These are phyloP conservation scores for Solanum aculeatissimum DNA, from an alignment of 305 asterid species.

Conservation along the genomic window DNA sequence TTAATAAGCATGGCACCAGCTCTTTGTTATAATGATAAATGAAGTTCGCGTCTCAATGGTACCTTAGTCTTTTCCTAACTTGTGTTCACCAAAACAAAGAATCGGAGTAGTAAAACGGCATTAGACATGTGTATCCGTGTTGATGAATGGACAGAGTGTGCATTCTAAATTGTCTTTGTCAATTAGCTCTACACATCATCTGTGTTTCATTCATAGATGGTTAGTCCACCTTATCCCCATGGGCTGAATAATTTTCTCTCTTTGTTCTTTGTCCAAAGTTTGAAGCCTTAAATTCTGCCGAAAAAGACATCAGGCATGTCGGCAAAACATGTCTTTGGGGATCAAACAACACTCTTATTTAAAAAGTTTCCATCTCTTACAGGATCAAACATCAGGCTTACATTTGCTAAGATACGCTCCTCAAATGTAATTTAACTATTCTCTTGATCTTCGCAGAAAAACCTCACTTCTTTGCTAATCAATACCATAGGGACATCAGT, in stretches of 20 bases:
- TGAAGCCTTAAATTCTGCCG: neutral
- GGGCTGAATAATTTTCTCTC: neutral
- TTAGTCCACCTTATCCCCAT: neutral
- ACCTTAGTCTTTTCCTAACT: neutral
- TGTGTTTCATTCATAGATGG: neutral
- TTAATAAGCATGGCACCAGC: neutral
- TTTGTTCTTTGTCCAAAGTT: neutral
- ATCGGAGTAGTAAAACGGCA: neutral
- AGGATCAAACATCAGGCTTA: neutral
- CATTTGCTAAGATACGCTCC: neutral
- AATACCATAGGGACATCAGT: neutral
- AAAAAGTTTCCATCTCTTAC: neutral
- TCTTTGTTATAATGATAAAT: neutral
- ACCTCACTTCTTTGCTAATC: neutral
- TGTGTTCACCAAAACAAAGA: neutral
- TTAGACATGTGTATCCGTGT: neutral
- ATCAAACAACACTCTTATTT: neutral
- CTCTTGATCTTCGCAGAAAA: neutral
- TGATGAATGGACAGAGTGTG: neutral
- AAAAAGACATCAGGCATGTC: neutral
- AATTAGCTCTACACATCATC: neutral
- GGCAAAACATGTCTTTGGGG: neutral
- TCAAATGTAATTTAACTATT: neutral
- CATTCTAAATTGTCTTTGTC: neutral
- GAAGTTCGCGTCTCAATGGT: neutral